Evolutionary conservation across 2,329 filamentous ascomycete genomes (phyloP), one percentile per base, ranked within the genome.

Genomic region (Botrytis byssoidea): DNA sequence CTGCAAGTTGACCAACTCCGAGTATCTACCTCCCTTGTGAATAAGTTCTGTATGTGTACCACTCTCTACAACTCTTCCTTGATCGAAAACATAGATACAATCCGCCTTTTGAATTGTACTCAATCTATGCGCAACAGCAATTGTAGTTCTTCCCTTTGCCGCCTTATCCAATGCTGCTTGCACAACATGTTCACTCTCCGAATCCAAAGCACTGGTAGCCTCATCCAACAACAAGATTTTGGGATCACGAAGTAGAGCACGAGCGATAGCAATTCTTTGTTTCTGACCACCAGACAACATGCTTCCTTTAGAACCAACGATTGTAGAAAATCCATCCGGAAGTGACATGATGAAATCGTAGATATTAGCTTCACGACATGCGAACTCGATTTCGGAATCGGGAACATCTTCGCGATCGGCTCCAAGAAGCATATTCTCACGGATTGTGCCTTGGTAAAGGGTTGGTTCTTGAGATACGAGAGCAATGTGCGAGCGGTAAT

Each of bases 391-490:
- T 1, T 88, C 88, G 73, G 91, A 89, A 74, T 98, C 94, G 0
- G 89, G 83, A 0, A 96, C 88, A 42, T 90, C 86, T 9, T 91
- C 88, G 20, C 86, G 84, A 12, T 92, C 85, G 57, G 90, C 89
- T 18, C 94, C 94, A 2, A 98, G 88, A 8, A 97, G 83, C 75
- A 98, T 94, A 81, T 98, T 98, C 48, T 98, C 95, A 77, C 88
- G 89, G 79, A 99, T 93, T 0, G 92, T 95, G 61, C 95, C 96
- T 82, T 97, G 94, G 83, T 98, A 99, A 0, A 99, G 85, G 0
- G 95, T 97, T 0, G 96, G 95, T 81, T 98, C 96, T 81, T 98
- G 96, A 48, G 92, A 94, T 22, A 99, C 95, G 16, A 99, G 90
- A 0, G 95, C 92, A 76, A 98, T 88, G 81, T 91, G 89, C 29